Evolutionary conservation across 73 alveolate genomes (phyloP).

Genomic region (Paramecium biaurelia): DNA sequence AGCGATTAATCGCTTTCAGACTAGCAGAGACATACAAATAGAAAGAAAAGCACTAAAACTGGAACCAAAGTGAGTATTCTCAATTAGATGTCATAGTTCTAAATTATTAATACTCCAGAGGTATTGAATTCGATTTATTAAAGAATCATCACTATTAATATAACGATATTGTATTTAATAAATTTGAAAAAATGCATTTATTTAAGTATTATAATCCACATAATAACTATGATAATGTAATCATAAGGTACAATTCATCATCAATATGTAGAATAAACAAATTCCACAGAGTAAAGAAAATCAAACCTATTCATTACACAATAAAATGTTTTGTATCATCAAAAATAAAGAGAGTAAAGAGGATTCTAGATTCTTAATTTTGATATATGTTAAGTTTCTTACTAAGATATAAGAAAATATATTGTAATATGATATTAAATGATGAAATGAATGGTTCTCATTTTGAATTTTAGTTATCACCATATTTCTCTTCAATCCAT

Average conservation of each 20-base stretch:
- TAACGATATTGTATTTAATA: background rate
- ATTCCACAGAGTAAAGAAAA: background rate
- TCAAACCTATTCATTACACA: background rate
- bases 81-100: background rate
- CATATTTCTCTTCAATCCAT: conserved; percentile 64
- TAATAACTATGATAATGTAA: conserved; percentile 33
- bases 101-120: conserved; percentile 6
- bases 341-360: background rate
- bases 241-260: background rate
- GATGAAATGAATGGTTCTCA: background rate
- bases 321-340: background rate
- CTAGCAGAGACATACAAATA: background rate
- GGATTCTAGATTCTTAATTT: background rate
- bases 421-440: background rate
- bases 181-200: conserved; percentile 37
- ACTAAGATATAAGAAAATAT: background rate
- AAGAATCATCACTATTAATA: conserved; percentile 13
- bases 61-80: conserved; percentile 36
- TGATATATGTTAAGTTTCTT: background rate
- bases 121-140: background rate
- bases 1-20: conserved; percentile 43
- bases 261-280: background rate
- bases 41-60: conserved; percentile 43
- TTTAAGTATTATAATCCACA: conserved; percentile 8
- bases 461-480: conserved; percentile 17